These are phyloP conservation scores for Ogataea paraovalis DNA, from an alignment of 805 yeast genomes.

Conservation along the genomic window DNA sequence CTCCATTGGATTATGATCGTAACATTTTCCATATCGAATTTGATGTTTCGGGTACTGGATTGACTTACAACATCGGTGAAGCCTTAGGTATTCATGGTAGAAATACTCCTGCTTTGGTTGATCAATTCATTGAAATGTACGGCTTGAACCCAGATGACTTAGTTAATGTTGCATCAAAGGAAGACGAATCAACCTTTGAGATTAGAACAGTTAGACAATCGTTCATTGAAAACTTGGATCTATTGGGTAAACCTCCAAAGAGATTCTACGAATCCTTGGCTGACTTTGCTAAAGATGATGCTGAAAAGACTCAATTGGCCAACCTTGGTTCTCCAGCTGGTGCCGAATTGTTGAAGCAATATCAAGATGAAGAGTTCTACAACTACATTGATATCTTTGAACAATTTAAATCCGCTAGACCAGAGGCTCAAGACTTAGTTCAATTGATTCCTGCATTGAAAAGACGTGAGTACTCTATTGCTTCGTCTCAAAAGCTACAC, in stretches of 20 bases:
- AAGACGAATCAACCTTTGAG: slow-evolving; percentile 54
- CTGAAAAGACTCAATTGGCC: slow-evolving; percentile 58
- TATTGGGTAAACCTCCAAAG: slow-evolving; percentile 95
- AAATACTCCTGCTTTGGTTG: slow-evolving; percentile 63
- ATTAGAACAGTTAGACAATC: slow-evolving; percentile 80
- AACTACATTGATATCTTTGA: slow-evolving; percentile 78
- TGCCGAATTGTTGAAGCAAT: slow-evolving; percentile 76
- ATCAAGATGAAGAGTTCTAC: slow-evolving; percentile 78
- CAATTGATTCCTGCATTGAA: slow-evolving; percentile 79
- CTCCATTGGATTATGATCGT: slow-evolving; percentile 86
- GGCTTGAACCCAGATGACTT: slow-evolving; percentile 67
- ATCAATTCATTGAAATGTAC: slow-evolving; percentile 64
- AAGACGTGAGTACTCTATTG: slow-evolving; percentile 97
- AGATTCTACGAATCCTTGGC: slow-evolving; percentile 84
- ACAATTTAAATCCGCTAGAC: slow-evolving; percentile 79
- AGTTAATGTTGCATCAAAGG: slow-evolving; percentile 68
- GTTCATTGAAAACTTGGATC: slow-evolving; percentile 73
- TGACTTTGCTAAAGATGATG: slow-evolving; percentile 63
- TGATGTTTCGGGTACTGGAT: slow-evolving; percentile 85
- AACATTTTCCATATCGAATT: slow-evolving; percentile 96
- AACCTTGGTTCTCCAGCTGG: slow-evolving; percentile 74
- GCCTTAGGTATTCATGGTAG: slow-evolving; percentile 95
- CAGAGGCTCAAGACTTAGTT: slow-evolving; percentile 64
- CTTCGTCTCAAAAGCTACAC: slow-evolving; percentile 91
- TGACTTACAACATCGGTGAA: slow-evolving; percentile 92